Conservation (phyloP, 2,329 filamentous ascomycete species). For the Conoideocrella luteorostrata region DNA sequence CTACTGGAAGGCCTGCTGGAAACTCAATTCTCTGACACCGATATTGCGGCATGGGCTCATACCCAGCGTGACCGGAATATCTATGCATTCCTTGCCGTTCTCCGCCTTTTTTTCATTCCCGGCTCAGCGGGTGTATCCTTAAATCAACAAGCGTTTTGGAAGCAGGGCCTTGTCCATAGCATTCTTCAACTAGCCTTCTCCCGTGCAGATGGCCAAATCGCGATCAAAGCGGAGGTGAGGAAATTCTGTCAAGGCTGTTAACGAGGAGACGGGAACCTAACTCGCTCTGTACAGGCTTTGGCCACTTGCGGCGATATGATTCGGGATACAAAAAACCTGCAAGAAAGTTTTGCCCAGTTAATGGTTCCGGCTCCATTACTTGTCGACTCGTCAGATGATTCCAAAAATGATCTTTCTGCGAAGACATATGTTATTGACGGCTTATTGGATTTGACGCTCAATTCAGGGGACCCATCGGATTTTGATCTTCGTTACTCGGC, state of each 20-base stretch:
- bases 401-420: conserved; percentile 42
- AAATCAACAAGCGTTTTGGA: conserved; percentile 83
- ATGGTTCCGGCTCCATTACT: conserved; percentile 62
- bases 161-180: conserved; percentile 71
- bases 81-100: conserved; percentile 80
- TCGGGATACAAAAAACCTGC: conserved; percentile 68
- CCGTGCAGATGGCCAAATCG: conserved; percentile 55
- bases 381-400: conserved; percentile 28
- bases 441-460: conserved; percentile 74
- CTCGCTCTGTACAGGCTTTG: conserved; percentile 53
- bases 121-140: conserved; percentile 74
- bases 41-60: conserved; percentile 67
- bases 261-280: conserved; percentile 5
- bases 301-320: conserved; percentile 85
- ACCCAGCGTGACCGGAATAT: conserved; percentile 81
- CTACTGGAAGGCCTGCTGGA: conserved; percentile 58
- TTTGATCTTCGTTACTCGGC: conserved; percentile 80
- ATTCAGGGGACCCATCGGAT: conserved; percentile 56
- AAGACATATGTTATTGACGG: conserved; percentile 90
- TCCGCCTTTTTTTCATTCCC: conserved; percentile 75
- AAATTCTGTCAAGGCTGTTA: conserved; percentile 8
- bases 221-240: conserved; percentile 73
- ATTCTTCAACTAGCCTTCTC: conserved; percentile 80
- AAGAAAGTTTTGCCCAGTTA: conserved; percentile 84
- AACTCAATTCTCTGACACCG: conserved; percentile 44